Evolutionary conservation across 192 early-diverging fungal species (phyloP).

Genomic region (Umbelopsis sp.): DNA sequence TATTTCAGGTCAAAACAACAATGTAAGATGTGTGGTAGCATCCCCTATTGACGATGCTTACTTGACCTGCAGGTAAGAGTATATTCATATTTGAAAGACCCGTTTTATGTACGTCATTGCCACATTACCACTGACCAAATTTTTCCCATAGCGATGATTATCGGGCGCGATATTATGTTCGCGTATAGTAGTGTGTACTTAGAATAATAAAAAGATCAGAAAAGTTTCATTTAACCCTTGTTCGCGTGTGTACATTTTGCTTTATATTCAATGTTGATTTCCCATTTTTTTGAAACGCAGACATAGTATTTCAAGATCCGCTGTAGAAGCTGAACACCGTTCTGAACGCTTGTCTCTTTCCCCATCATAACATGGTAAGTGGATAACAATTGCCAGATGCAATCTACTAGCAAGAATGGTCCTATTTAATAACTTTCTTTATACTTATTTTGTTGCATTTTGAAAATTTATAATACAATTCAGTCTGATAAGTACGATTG

Average conservation of each 20-base stretch:
- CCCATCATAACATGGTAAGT: constrained; percentile 11
- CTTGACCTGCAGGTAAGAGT: constrained; percentile 55
- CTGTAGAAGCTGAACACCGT: neutral
- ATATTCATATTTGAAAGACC: neutral
- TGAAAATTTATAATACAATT: neutral
- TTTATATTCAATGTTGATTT: no score
- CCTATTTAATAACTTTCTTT: neutral
- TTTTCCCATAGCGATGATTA: constrained; percentile 31
- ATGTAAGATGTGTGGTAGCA: constrained; percentile 60
- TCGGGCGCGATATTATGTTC: constrained; percentile 33
- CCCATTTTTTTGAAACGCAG: neutral
- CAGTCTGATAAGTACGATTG: constrained; percentile 63
- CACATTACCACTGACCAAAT: neutral
- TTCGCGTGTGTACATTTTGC: no score
- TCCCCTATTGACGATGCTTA: constrained; percentile 64
- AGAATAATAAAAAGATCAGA: neutral
- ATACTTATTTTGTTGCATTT: neutral
- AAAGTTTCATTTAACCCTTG: no score
- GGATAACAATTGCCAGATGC: neutral
- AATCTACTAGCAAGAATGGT: neutral
- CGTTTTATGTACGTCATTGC: neutral
- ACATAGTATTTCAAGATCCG: constrained; percentile 14
- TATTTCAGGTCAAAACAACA: constrained; percentile 47
- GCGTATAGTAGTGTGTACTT: neutral
- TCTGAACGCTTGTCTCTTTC: neutral